Conservation (phyloP, 768 basidiomycete species). For the Phylloporus sp. region DNA sequence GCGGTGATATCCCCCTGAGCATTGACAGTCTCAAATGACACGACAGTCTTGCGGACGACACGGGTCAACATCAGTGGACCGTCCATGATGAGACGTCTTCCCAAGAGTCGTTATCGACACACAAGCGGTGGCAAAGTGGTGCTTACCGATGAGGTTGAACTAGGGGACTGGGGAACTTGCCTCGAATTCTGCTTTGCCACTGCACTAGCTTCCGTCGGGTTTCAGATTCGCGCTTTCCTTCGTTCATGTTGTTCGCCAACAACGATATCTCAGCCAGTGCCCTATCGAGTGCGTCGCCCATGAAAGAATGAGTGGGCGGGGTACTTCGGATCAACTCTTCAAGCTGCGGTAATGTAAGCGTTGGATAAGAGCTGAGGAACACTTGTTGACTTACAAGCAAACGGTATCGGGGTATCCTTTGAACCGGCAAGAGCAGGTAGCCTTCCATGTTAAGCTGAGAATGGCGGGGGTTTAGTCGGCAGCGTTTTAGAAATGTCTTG, state of each 20-base stretch:
- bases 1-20: slow-evolving; percentile 72
- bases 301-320: slow-evolving; percentile 70
- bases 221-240: slow-evolving; percentile 94
- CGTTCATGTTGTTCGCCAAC: slow-evolving; percentile 94
- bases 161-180: slow-evolving; percentile 92
- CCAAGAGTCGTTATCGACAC: slow-evolving; percentile 6
- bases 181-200: slow-evolving; percentile 86
- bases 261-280: slow-evolving; percentile 85
- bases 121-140: neutral
- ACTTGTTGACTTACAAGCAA: slow-evolving; percentile 65
- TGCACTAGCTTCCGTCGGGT: slow-evolving; percentile 86
- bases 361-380: neutral
- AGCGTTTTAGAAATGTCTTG: slow-evolving; percentile 84
- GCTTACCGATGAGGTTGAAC: slow-evolving; percentile 94
- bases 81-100: slow-evolving; percentile 89
- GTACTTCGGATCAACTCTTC: slow-evolving; percentile 85
- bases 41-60: slow-evolving; percentile 82
- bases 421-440: slow-evolving; percentile 91
- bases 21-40: slow-evolving; percentile 78
- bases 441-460: slow-evolving; percentile 93
- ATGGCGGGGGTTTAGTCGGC: slow-evolving; percentile 83
- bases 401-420: slow-evolving; percentile 95
- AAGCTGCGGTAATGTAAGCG: slow-evolving; percentile 38
- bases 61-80: slow-evolving; percentile 80
- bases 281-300: slow-evolving; percentile 80